Base-by-base conservation (phyloP, 495 filamentous ascomycete genomes). In the Talaromyces adpressus region DNA sequence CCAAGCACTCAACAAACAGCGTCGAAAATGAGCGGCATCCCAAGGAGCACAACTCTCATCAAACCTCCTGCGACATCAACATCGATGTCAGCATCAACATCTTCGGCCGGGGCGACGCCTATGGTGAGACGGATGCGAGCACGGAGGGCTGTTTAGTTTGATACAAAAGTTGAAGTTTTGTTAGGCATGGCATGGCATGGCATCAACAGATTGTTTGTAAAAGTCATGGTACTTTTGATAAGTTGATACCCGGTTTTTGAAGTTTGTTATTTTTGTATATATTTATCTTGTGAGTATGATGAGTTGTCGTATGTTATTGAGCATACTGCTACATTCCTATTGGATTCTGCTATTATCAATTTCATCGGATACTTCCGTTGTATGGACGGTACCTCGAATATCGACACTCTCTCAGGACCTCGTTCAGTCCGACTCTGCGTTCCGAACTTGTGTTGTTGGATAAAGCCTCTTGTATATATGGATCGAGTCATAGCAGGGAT, bases 91-190 rank as follows among this genome's bases (percentile, higher is more conserved):
- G 22, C 14, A 29, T 29, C 29, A 6, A 30, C 39, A 30, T 60
- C 60, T 36, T 52, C 60, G 61, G 77, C 77, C 20, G 78, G 76
- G 36, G 77, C 75, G 54, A 81, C 76, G 0, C 77, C 76, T 29
- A 74, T 75, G 63, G 72, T 75, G 63, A 71, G 70, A 22, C 73
- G 77, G 39, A 67, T 81, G 51, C 75, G 78, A 34, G 70, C 71
- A 14, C 66, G 75, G 58, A 56, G 45, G 29, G 45, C 25, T 8
- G 20, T 16, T 41, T 41, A 41, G 36, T 16, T 16, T 9, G 8
- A 41, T 14, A 3, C 36, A 41, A 41, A 41, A 16, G 36, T 41
- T 16, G 36, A 32, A 6, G 32, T 12, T 36, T 3, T 36, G 7
- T 36, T 12, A 36, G 3, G 51, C 18, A 22, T 53, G 20, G 52